Conservation (phyloP, 1,284 basidiomycete species). For the Cryptococcus neoformans region DNA sequence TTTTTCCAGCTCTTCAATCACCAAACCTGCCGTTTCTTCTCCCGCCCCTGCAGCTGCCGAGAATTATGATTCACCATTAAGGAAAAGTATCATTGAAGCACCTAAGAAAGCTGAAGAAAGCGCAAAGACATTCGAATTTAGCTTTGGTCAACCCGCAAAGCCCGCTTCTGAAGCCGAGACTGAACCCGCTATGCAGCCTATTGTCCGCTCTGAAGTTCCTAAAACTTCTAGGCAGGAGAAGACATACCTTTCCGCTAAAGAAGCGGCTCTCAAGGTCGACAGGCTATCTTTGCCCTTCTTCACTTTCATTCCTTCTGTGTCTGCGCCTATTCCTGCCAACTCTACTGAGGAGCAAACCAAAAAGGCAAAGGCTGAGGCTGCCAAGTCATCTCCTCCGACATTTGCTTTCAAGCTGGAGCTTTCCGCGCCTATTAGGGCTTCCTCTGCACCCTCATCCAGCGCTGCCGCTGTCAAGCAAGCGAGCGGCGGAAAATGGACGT, state of each 20-base stretch:
- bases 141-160: neutral
- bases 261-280: conserved; percentile 33
- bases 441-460: neutral
- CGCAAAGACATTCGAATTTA: neutral
- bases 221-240: neutral
- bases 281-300: conserved; percentile 20
- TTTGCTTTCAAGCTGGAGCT: conserved; percentile 16
- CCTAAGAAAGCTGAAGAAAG: conserved; percentile 4
- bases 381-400: neutral
- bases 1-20: neutral
- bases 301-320: conserved; percentile 15
- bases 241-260: conserved; percentile 34
- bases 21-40: neutral
- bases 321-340: conserved; percentile 3
- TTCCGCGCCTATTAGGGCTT: conserved; percentile 5
- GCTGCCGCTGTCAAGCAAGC: neutral
- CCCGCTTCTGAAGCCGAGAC: neutral
- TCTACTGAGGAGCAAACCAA: conserved; percentile 10
- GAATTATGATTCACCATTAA: conserved; percentile 12
- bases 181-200: neutral
- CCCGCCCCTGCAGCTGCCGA: neutral
- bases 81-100: conserved; percentile 7
- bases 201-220: neutral
- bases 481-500: conserved; percentile 50
- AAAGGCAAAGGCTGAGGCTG: conserved; percentile 12